A percentile compares a stretch with the other conserved stretches of the same genome.
Evolutionary conservation across 768 basidiomycete species (phyloP).

Genomic region (Clathrus columnatus): DNA sequence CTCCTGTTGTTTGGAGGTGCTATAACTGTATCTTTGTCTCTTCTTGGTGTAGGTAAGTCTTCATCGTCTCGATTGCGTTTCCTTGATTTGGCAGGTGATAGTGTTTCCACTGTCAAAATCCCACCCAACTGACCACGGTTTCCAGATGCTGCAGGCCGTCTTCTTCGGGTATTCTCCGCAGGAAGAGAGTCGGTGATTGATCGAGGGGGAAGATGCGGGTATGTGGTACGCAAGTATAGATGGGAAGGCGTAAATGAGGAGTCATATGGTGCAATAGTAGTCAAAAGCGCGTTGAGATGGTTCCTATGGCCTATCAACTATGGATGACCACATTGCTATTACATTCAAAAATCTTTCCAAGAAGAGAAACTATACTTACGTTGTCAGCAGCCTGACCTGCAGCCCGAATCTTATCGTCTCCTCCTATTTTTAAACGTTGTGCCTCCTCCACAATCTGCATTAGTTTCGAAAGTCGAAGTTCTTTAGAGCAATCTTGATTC

Average conservation of each 20-base stretch:
- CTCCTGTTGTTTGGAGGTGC: neutral
- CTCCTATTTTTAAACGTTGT: slow-evolving; percentile 79
- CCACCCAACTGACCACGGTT: slow-evolving; percentile 30
- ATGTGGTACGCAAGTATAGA: slow-evolving; percentile 56
- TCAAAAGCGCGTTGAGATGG: slow-evolving; percentile 39
- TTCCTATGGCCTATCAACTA: neutral
- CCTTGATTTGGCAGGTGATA: slow-evolving; percentile 4
- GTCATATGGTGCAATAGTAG: slow-evolving; percentile 33
- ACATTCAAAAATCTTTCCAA: slow-evolving; percentile 23
- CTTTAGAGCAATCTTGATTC: slow-evolving; percentile 43
- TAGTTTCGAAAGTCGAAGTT: slow-evolving; percentile 78
- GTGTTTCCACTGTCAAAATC: slow-evolving; percentile 11
- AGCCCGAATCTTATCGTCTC: slow-evolving; percentile 96
- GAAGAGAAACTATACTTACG: slow-evolving; percentile 46
- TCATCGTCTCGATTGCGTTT: slow-evolving; percentile 9
- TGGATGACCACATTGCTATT: neutral
- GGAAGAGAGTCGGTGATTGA: slow-evolving; percentile 55
- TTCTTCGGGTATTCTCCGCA: slow-evolving; percentile 36
- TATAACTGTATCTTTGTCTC: neutral
- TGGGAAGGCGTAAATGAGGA: slow-evolving; percentile 48
- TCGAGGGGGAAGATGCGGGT: slow-evolving; percentile 66
- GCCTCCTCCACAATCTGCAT: slow-evolving; percentile 94
- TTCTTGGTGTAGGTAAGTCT: slow-evolving; percentile 1
- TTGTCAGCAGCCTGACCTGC: slow-evolving; percentile 87
- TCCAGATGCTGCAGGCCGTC: slow-evolving; percentile 20